Percentiles rank a stretch among this genome's conserved stretches.
phyloP scores from a whole-genome alignment of 495 filamentous ascomycete species.

The Jackrogersella minutella region DNA sequence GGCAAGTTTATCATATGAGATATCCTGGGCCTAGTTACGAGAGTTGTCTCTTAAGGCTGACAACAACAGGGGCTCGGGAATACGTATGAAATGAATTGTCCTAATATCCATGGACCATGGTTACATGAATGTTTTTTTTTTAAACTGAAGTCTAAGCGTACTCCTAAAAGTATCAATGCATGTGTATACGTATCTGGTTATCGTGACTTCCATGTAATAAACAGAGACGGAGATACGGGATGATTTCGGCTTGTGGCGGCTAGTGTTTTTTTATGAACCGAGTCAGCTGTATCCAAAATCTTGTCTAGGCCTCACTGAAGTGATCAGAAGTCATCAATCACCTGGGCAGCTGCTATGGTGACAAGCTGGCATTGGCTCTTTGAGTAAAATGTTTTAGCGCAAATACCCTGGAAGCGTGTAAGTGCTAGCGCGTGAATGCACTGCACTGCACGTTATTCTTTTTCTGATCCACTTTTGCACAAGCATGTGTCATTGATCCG shows the following conservation, averaged over 20 bases:
- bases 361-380: conserved; percentile 12
- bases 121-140: too few species aligned
- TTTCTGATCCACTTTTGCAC: conserved; percentile 11
- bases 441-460: conserved; percentile 20
- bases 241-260: conserved; percentile 29
- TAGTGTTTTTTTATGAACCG: conserved; percentile 10
- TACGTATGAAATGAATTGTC: too few species aligned
- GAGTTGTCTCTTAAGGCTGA: background rate
- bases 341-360: conserved; percentile 15
- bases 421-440: conserved; percentile 25
- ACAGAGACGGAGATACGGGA: background rate
- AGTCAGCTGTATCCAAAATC: conserved; percentile 32
- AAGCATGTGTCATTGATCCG: conserved; percentile 40
- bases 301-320: conserved; percentile 1
- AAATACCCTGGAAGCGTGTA: conserved; percentile 15
- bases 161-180: background rate
- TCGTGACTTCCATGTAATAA: too few species aligned
- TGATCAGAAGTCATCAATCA: conserved; percentile 10
- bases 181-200: too few species aligned
- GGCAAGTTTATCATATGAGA: background rate
- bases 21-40: too few species aligned
- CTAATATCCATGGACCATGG: too few species aligned
- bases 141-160: too few species aligned
- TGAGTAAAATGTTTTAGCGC: conserved; percentile 21
- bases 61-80: too few species aligned